Conservation (phyloP, 2,329 filamentous ascomycete genomes). For the Aspergillus japonicus region DNA sequence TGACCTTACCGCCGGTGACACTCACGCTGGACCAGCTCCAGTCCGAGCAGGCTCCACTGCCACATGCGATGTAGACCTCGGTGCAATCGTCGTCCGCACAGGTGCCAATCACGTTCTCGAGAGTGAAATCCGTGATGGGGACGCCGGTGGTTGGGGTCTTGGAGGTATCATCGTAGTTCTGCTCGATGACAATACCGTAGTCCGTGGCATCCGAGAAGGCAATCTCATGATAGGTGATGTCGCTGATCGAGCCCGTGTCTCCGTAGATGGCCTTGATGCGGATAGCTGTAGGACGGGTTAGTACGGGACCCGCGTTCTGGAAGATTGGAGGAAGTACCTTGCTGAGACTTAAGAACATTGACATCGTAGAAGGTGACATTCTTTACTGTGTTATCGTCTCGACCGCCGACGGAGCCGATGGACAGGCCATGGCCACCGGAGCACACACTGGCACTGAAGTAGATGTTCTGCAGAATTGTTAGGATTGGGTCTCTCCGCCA, state of each 20-base stretch:
- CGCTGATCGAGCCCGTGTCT: conserved; percentile 43
- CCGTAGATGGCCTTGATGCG: conserved; percentile 58
- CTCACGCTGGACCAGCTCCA: conserved; percentile 55
- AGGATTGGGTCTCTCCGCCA: not conserved
- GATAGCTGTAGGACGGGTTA: conserved; percentile 26
- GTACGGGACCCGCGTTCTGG: too few species aligned
- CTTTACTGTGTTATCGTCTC: conserved; percentile 54
- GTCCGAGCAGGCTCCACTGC: conserved; percentile 52
- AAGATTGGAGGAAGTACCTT: conserved; percentile 38
- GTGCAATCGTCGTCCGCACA: conserved; percentile 1
- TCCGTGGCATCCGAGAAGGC: not conserved
- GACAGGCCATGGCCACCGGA: conserved; percentile 52
- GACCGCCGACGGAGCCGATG: conserved; percentile 59
- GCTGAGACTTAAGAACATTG: conserved; percentile 52
- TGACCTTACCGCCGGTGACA: conserved; percentile 54
- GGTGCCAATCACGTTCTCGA: not conserved
- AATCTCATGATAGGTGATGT: conserved; percentile 25
- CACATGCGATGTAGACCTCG: conserved; percentile 30
- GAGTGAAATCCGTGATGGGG: not conserved
- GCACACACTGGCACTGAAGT: conserved; percentile 30
- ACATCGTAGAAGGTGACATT: conserved; percentile 52
- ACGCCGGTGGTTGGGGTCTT: not conserved
- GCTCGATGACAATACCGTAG: not conserved
- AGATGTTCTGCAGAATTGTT: not conserved
- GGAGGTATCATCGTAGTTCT: conserved; percentile 4